phyloP scores from a whole-genome alignment of 148 eudicot species.

The Camellia japonica region DNA sequence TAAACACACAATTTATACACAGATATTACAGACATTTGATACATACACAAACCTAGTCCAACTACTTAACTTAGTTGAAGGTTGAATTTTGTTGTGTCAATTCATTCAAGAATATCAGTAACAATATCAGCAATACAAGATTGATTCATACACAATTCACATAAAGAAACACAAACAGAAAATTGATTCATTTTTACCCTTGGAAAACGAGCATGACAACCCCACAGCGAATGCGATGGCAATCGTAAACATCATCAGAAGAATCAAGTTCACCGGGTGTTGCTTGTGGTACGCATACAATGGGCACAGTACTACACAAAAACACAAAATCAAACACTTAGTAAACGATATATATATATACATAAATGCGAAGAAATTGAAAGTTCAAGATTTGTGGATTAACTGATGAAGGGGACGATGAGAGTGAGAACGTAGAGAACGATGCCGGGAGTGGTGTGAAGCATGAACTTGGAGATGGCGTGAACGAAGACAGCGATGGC shows the following conservation, averaged over 20 bases:
- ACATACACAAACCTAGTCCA: background rate
- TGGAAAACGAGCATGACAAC: conserved; percentile 28
- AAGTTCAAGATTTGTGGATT: no score
- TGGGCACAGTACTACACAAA: conserved; percentile 33
- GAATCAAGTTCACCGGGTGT: conserved; percentile 24
- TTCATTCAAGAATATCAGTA: no score
- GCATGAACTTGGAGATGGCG: conserved; percentile 27
- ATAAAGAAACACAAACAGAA: background rate
- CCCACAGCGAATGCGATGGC: conserved; percentile 41
- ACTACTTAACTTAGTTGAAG: background rate
- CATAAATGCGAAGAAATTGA: conserved; percentile 18
- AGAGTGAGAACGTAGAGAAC: conserved; percentile 25
- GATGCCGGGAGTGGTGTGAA: conserved; percentile 23
- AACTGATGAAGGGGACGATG: background rate
- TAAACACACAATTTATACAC: no score
- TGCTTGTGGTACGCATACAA: conserved; percentile 31
- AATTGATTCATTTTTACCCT: conserved; percentile 26
- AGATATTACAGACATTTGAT: background rate
- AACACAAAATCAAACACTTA: background rate
- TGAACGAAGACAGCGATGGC: conserved; percentile 28
- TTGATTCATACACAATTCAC: no score
- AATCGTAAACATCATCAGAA: conserved; percentile 41
- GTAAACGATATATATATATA: conserved; percentile 26
- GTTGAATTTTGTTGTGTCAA: no score
- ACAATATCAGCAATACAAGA: no score